These are phyloP conservation scores for Venustampulla echinocandica DNA, from an alignment of 495 filamentous ascomycete genomes.

Conservation along the genomic window DNA sequence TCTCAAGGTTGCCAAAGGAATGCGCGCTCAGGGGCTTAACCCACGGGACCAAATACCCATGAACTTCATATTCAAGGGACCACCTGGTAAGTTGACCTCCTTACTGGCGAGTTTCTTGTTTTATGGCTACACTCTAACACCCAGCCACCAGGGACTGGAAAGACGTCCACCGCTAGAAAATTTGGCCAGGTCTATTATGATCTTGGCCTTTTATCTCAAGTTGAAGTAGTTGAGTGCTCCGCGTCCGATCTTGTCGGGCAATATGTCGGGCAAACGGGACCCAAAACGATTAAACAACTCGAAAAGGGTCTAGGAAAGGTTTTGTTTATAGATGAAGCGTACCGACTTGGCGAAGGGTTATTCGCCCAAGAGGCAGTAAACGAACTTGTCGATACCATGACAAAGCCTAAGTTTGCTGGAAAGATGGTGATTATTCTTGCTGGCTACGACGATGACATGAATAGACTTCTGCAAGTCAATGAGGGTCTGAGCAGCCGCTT, in stretches of 20 bases:
- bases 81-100: slow-evolving; percentile 31
- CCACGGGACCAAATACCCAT: slow-evolving; percentile 48
- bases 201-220: slow-evolving; percentile 31
- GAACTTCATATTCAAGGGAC: slow-evolving; percentile 56
- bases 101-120: background rate
- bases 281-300: slow-evolving; percentile 50
- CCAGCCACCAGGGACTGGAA: slow-evolving; percentile 36
- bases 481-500: slow-evolving; percentile 45
- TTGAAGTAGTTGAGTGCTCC: slow-evolving; percentile 33
- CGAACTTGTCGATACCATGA: slow-evolving; percentile 55
- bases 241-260: slow-evolving; percentile 33
- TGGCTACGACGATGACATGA: slow-evolving; percentile 56
- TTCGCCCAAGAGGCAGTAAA: slow-evolving; percentile 58
- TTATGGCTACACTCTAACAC: background rate
- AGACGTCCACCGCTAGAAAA: slow-evolving; percentile 37
- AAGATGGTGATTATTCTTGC: slow-evolving; percentile 60
- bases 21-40: slow-evolving; percentile 45
- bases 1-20: slow-evolving; percentile 41
- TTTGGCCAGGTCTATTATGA: slow-evolving; percentile 38
- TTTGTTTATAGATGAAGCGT: slow-evolving; percentile 56
- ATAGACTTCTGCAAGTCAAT: slow-evolving; percentile 46
- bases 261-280: slow-evolving; percentile 52
- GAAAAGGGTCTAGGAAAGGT: slow-evolving; percentile 52
- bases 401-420: slow-evolving; percentile 45
- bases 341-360: slow-evolving; percentile 37